Conservation (phyloP, 2,329 filamentous ascomycete species). For the Hypoxylon sp. region DNA sequence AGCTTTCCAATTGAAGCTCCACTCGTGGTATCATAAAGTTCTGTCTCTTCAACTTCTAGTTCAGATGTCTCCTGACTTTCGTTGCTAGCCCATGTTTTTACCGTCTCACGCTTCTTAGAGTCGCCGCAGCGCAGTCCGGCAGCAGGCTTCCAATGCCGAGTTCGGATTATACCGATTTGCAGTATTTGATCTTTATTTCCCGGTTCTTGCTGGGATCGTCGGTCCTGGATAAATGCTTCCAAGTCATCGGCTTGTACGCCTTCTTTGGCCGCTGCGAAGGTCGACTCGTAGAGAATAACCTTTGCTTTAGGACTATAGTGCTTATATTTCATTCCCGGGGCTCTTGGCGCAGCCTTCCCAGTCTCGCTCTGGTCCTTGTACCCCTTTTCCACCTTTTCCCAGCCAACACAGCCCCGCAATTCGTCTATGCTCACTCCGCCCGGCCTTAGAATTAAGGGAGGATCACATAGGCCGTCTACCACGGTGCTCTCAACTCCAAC, state of each 20-base stretch:
- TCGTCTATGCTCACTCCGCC: constrained; percentile 90
- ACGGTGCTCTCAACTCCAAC: constrained; percentile 98
- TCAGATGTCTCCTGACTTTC: constrained; percentile 49
- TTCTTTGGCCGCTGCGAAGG: constrained; percentile 54
- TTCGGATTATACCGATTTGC: constrained; percentile 69
- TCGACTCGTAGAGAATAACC: constrained; percentile 84
- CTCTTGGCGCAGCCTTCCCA: constrained; percentile 77
- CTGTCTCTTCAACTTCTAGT: constrained; percentile 59
- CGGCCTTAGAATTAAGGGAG: constrained; percentile 86
- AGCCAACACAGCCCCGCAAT: constrained; percentile 80
- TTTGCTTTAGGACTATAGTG: constrained; percentile 94
- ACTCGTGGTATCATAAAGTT: constrained; percentile 56
- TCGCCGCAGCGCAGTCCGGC: constrained; percentile 58
- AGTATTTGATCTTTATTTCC: constrained; percentile 28
- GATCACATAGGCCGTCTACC: constrained; percentile 86
- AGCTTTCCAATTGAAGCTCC: constrained; percentile 58
- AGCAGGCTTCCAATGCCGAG: constrained; percentile 65
- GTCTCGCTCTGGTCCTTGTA: constrained; percentile 83
- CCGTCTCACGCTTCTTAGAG: constrained; percentile 52
- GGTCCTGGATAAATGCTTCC: constrained; percentile 33
- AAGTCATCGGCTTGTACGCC: constrained; percentile 59
- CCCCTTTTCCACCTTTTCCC: constrained; percentile 82
- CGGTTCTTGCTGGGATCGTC: constrained; percentile 39
- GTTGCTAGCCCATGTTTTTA: constrained; percentile 44
- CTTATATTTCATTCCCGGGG: constrained; percentile 99